Conservation (phyloP, 2,329 filamentous ascomycete species). For the Alternaria ethzedia region DNA sequence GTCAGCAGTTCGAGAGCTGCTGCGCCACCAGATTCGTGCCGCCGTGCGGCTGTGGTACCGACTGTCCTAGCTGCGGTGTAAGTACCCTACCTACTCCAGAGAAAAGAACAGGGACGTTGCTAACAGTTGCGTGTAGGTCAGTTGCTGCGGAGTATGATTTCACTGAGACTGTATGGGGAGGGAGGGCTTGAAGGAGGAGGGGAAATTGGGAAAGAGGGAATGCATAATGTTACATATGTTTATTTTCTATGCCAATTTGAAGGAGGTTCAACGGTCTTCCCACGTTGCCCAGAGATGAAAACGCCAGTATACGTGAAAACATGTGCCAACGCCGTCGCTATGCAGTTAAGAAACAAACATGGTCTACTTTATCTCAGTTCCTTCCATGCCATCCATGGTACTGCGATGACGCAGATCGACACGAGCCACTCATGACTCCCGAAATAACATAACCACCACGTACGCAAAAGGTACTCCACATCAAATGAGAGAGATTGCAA, state of each 20-base stretch:
- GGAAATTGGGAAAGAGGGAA: background rate
- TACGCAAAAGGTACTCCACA: background rate
- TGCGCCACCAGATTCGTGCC: background rate
- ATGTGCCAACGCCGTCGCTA: constrained; percentile 40
- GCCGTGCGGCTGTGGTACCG: background rate
- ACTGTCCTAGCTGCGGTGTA: background rate
- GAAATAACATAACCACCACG: background rate
- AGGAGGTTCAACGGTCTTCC: background rate
- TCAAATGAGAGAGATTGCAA: background rate
- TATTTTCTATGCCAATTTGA: background rate
- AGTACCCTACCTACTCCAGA: background rate
- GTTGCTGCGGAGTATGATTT: background rate
- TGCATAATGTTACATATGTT: background rate
- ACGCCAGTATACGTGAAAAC: background rate
- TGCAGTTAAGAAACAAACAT: constrained; percentile 22
- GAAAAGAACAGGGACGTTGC: background rate
- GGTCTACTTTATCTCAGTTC: constrained; percentile 27
- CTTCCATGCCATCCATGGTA: background rate
- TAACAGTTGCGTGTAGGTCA: background rate
- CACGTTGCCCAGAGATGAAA: background rate
- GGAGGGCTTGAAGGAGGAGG: background rate
- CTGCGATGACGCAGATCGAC: background rate
- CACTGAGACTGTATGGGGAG: background rate
- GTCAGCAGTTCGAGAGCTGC: background rate
- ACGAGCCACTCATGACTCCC: background rate